Base-by-base conservation (phyloP, 257 asterid genomes). In the Misopates orontium region DNA sequence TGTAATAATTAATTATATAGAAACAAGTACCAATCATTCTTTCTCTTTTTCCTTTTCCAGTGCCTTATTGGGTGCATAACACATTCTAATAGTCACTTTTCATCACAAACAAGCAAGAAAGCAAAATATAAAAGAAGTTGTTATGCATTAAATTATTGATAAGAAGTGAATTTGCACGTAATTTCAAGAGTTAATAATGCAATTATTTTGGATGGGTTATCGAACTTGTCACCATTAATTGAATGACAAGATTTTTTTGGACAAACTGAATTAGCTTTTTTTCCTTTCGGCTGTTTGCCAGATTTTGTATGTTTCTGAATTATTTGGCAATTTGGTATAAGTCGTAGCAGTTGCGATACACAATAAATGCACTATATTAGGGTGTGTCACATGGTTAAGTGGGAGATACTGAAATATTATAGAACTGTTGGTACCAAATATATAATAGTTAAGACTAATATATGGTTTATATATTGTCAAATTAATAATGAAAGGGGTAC, bases 1-100 rank as follows among this genome's bases (percentile, higher is more conserved):
- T 10, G 8, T 36, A 64, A 7, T 28, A 2, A 28, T 28, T n/a
- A n/a, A 21, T 4, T 39, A 15, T 31, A 56, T 19, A 3, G 42
- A 45, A 52, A 12, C 12, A 64, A 64, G 72, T 64, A 56, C 64
- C 49, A 68, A 57, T 58, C 55, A 68, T 36, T 59, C 57, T 6
- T 39, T 32, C 16, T 5, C 5, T 36, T 52, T 59, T 19, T 61
- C 22, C 45, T 66, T 48, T 60, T 20, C 60, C 42, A 44, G 60
- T 41, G 51, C 61, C 66, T 48, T 58, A 40, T 62, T 63, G 57
- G 55, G 56, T 69, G 53, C 36, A 28, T 19, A 68, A 8, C 21
- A 48, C 25, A 25, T 36, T 28, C 42, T 36, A 71, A 69, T 55
- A 57, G 64, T 31, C 58, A 69, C 24, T 11, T 9, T n/a, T 20